Evolutionary conservation across 108 stramenopile species (phyloP).

Genomic region (Phaeodactylum tricornutum): DNA sequence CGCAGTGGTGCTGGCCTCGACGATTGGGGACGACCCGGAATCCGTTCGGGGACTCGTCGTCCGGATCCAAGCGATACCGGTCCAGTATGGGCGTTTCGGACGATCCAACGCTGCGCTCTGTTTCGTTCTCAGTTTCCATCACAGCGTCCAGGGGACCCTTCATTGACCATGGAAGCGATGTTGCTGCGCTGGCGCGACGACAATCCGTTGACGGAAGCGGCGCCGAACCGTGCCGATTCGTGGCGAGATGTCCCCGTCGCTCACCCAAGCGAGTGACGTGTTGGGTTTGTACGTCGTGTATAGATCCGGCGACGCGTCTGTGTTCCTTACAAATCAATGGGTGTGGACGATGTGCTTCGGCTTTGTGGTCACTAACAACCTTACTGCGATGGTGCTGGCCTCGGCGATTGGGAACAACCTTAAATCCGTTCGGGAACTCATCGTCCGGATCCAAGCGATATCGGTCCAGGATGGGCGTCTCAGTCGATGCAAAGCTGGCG

Average conservation of each 20-base stretch:
- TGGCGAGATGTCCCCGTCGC: too few species aligned
- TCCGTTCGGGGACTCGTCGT: constrained; percentile 23
- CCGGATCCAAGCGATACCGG: constrained; percentile 29
- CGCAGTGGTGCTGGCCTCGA: neutral
- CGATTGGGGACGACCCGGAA: constrained; percentile 42
- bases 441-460: constrained; percentile 30
- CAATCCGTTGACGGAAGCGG: too few species aligned
- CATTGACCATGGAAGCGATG: constrained; percentile 9
- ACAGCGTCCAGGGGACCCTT: constrained; percentile 21
- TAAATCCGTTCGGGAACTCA: constrained; percentile 23
- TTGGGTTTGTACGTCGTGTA: too few species aligned
- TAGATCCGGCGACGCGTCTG: too few species aligned
- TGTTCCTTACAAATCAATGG: too few species aligned
- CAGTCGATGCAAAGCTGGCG: constrained; percentile 2
- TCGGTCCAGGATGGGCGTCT: constrained; percentile 34
- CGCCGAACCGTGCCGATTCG: too few species aligned
- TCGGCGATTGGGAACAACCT: constrained; percentile 36
- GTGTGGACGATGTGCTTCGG: too few species aligned
- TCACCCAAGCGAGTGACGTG: too few species aligned
- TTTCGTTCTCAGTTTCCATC: constrained; percentile 16
- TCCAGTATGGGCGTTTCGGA: constrained; percentile 31
- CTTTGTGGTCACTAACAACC: too few species aligned
- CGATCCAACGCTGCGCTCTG: constrained; percentile 1
- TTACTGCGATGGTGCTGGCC: neutral
- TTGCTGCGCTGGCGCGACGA: too few species aligned